Evolutionary conservation across 148 eudicot genomes (phyloP), one percentile per base, ranked within the genome.

Genomic region (Diospyros kaki): DNA sequence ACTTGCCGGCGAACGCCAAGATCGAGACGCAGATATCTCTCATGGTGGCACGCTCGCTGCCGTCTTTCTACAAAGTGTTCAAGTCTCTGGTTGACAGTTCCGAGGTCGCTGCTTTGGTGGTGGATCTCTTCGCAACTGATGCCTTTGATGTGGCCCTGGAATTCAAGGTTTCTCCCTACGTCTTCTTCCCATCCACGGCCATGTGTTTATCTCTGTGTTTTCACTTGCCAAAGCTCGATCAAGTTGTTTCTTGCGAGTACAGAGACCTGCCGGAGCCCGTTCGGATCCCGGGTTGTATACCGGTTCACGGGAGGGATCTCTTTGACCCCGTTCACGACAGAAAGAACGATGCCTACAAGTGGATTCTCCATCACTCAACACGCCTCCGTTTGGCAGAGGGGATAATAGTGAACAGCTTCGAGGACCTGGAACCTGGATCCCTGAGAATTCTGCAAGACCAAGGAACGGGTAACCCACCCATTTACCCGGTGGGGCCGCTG

Each of bases 401-500:
- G 13, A 83, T 89, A 40, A 66, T 90, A 42, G 73, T 86, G 1
- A 90, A 90, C 72, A 83, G 84, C 64, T 87, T 90, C 61, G 53
- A 69, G 45, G 89, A 82, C 4, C 79, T 87, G 45, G 91, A 90
- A 53, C 59, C 71, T 9, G 86, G 79, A 13, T 75, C 88, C 17
- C 44, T 87, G 2, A 48, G 45, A 43, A 85, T 81, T 51, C 67
- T 87, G 44, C 73, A 69, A 58, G 72, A 59, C 2, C 28, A 73
- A 11, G 82, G 76, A 64, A 59, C 74, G 9, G 77, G 76, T 52
- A 55, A 73, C 7, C 81, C 86, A 13, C 77, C 75, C 0, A 12
- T 88, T 79, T 88, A 81, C 63, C 84, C 85, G 50, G 62, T 87
- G 45, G 88, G 90, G 1, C 87, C 90, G 3, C 42, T 87, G 6